Percentiles rank a stretch among this genome's conserved stretches.
These are phyloP conservation scores for Neurospora pannonica DNA, from an alignment of 495 filamentous ascomycete genomes.

Conservation along the genomic window DNA sequence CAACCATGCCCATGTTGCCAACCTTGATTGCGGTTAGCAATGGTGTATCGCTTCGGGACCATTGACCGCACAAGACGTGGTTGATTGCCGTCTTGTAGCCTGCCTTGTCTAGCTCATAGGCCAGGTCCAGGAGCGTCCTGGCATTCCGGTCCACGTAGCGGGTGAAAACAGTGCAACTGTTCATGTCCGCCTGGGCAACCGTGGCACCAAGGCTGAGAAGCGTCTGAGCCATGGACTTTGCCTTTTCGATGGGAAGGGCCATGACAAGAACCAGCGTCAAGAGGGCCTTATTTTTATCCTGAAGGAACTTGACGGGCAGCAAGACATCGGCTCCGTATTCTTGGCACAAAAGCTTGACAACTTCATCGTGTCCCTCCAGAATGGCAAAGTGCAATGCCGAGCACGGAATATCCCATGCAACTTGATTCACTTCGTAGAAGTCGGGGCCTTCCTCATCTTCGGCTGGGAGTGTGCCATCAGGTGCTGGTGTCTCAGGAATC, in stretches of 20 bases:
- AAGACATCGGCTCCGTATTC: constrained; percentile 66
- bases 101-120: constrained; percentile 49
- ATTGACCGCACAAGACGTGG: constrained; percentile 34
- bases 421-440: constrained; percentile 64
- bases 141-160: constrained; percentile 38
- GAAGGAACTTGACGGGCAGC: constrained; percentile 53
- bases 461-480: constrained; percentile 29
- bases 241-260: constrained; percentile 49
- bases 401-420: constrained; percentile 64
- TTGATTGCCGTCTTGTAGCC: constrained; percentile 56
- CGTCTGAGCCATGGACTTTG: constrained; percentile 46
- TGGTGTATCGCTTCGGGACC: constrained; percentile 24
- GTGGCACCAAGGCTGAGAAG: constrained; percentile 65
- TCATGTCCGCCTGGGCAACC: constrained; percentile 58
- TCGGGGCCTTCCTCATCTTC: constrained; percentile 59
- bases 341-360: constrained; percentile 59
- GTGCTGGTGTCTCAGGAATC: constrained; percentile 21
- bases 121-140: constrained; percentile 45
- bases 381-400: constrained; percentile 73
- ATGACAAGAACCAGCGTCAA: constrained; percentile 54
- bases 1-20: constrained; percentile 24
- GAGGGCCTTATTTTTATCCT: constrained; percentile 42
- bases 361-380: constrained; percentile 53
- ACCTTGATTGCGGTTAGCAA: constrained; percentile 24
- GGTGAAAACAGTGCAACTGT: constrained; percentile 51